These are phyloP conservation scores for Cyberlindnera maritima DNA, from an alignment of 805 yeast genomes.

Conservation along the genomic window DNA sequence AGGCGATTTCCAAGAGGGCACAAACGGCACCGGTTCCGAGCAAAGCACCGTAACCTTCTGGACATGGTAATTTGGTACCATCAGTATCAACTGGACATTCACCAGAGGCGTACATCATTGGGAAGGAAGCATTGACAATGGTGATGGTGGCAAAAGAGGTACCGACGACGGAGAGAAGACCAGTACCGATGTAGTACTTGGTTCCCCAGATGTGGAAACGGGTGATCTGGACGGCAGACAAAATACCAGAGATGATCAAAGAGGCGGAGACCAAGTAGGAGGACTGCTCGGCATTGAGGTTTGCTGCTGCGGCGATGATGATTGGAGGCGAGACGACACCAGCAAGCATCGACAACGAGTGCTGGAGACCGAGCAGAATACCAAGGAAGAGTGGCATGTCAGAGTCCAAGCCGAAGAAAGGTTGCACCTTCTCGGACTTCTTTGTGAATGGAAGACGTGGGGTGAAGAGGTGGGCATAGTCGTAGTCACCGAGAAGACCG, in stretches of 20 bases:
- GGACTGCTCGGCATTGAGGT: slow-evolving; percentile 45
- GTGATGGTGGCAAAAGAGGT: slow-evolving; percentile 87
- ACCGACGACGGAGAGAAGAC: slow-evolving; percentile 86
- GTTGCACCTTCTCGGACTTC: slow-evolving; percentile 52
- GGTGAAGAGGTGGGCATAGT: slow-evolving; percentile 73
- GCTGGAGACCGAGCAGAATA: slow-evolving; percentile 79
- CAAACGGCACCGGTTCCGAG: slow-evolving; percentile 79
- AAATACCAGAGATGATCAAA: slow-evolving; percentile 65
- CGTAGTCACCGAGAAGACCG: slow-evolving; percentile 85
- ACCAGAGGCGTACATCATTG: slow-evolving; percentile 76
- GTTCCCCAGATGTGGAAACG: slow-evolving; percentile 75
- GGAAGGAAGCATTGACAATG: slow-evolving; percentile 71
- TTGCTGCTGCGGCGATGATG: slow-evolving; percentile 62
- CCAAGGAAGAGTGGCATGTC: slow-evolving; percentile 84
- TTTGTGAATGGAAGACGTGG: slow-evolving; percentile 73
- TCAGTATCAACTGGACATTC: slow-evolving; percentile 59
- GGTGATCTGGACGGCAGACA: slow-evolving; percentile 75
- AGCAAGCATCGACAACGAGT: slow-evolving; percentile 86
- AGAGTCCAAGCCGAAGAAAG: slow-evolving; percentile 78
- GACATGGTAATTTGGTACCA: slow-evolving; percentile 75
- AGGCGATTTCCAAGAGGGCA: slow-evolving; percentile 66
- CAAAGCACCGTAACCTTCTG: slow-evolving; percentile 87
- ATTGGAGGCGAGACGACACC: slow-evolving; percentile 87
- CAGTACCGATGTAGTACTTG: slow-evolving; percentile 80
- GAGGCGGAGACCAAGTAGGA: slow-evolving; percentile 73